Conservation (phyloP, 192 early-diverging fungal genomes). For the Lunasporangiospora selenospora region DNA sequence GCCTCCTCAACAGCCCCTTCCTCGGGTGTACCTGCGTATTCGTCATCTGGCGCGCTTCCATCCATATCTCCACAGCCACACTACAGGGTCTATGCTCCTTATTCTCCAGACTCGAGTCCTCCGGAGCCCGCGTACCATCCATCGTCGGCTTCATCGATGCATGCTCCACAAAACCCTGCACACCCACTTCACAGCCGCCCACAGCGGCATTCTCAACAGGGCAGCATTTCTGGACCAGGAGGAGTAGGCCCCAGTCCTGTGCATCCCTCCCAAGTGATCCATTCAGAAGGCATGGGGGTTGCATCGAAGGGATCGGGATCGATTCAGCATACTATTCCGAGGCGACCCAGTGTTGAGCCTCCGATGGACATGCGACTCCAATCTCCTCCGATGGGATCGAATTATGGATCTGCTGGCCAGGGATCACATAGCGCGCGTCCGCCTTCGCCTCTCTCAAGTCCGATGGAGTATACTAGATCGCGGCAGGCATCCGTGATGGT, state of each 20-base stretch:
- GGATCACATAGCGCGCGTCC: slow-evolving; percentile 2
- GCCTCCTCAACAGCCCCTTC: slow-evolving; percentile 8
- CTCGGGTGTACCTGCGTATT: background rate
- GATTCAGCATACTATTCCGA: slow-evolving; percentile 1
- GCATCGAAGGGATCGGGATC: background rate
- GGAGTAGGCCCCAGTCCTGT: background rate
- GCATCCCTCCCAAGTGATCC: background rate
- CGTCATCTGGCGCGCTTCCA: slow-evolving; percentile 14
- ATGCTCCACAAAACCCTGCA: background rate
- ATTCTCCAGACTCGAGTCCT: slow-evolving; percentile 18
- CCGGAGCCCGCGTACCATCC: slow-evolving; percentile 1
- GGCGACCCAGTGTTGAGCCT: slow-evolving; percentile 24
- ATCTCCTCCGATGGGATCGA: slow-evolving; percentile 17
- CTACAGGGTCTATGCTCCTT: slow-evolving; percentile 23
- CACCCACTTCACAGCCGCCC: background rate
- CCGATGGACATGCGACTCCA: slow-evolving; percentile 23
- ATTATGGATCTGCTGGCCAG: slow-evolving; percentile 8
- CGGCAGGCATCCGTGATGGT: slow-evolving; percentile 18
- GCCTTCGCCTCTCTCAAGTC: slow-evolving; percentile 5
- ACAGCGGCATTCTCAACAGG: slow-evolving; percentile 5
- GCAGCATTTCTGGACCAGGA: slow-evolving; percentile 4
- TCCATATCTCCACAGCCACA: slow-evolving; percentile 32
- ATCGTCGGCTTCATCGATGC: background rate
- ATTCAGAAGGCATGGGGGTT: background rate
- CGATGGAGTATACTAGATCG: slow-evolving; percentile 23